Conservation (phyloP, 495 filamentous ascomycete species). For the Glonium stellatum region DNA sequence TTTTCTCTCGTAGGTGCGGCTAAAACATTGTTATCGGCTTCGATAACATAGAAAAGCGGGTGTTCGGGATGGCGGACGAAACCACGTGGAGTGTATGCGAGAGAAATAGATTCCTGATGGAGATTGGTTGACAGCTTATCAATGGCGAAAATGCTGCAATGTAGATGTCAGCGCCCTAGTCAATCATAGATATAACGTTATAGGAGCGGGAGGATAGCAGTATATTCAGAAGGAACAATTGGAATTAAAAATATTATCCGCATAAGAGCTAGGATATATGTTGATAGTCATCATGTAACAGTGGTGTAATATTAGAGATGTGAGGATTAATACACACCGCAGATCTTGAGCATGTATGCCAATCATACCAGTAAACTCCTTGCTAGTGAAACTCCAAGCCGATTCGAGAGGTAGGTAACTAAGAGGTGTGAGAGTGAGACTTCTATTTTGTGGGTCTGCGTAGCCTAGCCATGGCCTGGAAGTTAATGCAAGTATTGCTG, state of each 20-base stretch:
- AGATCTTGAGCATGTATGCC: slow-evolving; percentile 87
- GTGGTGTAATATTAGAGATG: slow-evolving; percentile 30
- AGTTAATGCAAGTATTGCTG: slow-evolving; percentile 84
- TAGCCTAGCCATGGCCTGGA: slow-evolving; percentile 92
- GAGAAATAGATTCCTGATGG: slow-evolving; percentile 76
- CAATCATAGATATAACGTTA: slow-evolving; percentile 7
- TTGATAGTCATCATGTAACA: slow-evolving; percentile 59
- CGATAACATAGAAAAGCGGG: slow-evolving; percentile 85
- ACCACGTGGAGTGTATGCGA: slow-evolving; percentile 84
- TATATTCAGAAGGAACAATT: slow-evolving; percentile 70
- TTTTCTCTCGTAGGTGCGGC: slow-evolving; percentile 62
- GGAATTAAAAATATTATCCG: slow-evolving; percentile 45
- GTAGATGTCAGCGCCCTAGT: slow-evolving; percentile 5
- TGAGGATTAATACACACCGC: slow-evolving; percentile 52
- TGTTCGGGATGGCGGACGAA: slow-evolving; percentile 84
- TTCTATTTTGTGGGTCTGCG: slow-evolving; percentile 69
- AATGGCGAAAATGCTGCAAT: slow-evolving; percentile 78
- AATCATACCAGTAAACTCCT: slow-evolving; percentile 90
- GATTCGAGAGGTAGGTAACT: slow-evolving; percentile 84
- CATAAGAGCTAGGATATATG: slow-evolving; percentile 26
- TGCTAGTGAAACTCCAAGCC: slow-evolving; percentile 92
- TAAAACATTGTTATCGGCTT: slow-evolving; percentile 85
- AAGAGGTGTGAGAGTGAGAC: slow-evolving; percentile 85
- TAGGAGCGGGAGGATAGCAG: slow-evolving; percentile 6
- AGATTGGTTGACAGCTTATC: slow-evolving; percentile 81